Conservation (phyloP, 306 rosid genomes). For the Castanea crenata region DNA sequence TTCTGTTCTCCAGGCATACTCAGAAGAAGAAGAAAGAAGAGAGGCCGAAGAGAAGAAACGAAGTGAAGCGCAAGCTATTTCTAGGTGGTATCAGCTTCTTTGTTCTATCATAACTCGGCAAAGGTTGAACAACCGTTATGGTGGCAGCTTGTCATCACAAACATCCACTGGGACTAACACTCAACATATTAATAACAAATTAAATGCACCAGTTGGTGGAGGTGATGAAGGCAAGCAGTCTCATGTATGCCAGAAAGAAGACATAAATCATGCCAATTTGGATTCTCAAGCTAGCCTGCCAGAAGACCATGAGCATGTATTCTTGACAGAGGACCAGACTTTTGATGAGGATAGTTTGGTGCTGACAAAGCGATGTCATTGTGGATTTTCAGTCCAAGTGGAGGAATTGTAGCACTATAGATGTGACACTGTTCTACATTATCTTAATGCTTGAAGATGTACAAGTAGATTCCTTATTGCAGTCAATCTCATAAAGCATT, state of each 20-base stretch:
- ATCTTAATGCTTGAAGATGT: neutral
- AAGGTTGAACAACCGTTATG: slow-evolving; percentile 67
- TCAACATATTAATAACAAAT: slow-evolving; percentile 20
- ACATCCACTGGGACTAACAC: slow-evolving; percentile 12
- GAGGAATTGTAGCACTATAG: slow-evolving; percentile 58
- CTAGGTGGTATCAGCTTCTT: slow-evolving; percentile 93
- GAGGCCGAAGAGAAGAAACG: slow-evolving; percentile 69
- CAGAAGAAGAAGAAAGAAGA: slow-evolving; percentile 73
- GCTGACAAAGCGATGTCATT: slow-evolving; percentile 65
- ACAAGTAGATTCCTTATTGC: too few species aligned
- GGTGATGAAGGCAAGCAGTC: slow-evolving; percentile 29
- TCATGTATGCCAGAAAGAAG: slow-evolving; percentile 19
- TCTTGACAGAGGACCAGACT: slow-evolving; percentile 59
- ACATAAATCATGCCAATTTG: slow-evolving; percentile 2
- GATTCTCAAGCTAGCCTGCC: slow-evolving; percentile 20
- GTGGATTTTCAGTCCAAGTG: slow-evolving; percentile 84
- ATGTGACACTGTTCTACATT: neutral
- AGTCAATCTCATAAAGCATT: too few species aligned
- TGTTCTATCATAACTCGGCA: slow-evolving; percentile 82
- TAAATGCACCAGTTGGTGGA: slow-evolving; percentile 27
- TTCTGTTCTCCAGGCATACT: slow-evolving; percentile 53
- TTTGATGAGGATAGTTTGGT: slow-evolving; percentile 56
- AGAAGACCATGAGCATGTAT: slow-evolving; percentile 72
- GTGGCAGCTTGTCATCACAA: slow-evolving; percentile 35
- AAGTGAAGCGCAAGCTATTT: slow-evolving; percentile 64